Evolutionary conservation across 2,329 filamentous ascomycete genomes (phyloP).

Genomic region (Aspergillus puulaauensis): DNA sequence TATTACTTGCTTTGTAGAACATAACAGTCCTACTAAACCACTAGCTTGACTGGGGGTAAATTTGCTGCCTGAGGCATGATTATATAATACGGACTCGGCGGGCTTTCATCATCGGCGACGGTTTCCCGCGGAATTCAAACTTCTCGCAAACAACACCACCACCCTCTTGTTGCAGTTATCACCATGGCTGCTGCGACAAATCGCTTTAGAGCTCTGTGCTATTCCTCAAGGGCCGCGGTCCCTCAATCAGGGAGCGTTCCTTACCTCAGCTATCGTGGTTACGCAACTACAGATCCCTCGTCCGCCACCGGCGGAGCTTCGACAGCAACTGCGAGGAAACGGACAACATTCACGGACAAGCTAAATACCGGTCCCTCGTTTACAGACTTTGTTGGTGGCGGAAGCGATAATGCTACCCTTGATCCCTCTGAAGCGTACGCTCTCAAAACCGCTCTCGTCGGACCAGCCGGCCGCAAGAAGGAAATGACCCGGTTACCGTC

Average conservation of each 20-base stretch:
- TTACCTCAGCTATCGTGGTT: conserved; percentile 28
- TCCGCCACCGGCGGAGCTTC: conserved; percentile 42
- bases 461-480: conserved; percentile 62
- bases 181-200: conserved; percentile 36
- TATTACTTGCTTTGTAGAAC: background rate
- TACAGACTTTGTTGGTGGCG: conserved; percentile 58
- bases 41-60: background rate
- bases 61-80: background rate
- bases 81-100: background rate
- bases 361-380: conserved; percentile 66
- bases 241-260: conserved; percentile 17
- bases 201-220: conserved; percentile 32
- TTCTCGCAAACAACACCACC: conserved; percentile 7
- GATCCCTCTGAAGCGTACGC: conserved; percentile 55
- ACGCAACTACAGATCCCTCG: conserved; percentile 40
- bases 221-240: conserved; percentile 22
- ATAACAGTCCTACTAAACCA: background rate
- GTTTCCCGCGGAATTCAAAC: conserved; percentile 32
- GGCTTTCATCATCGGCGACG: conserved; percentile 1
- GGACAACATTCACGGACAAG: conserved; percentile 61
- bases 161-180: conserved; percentile 12
- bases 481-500: conserved; percentile 74
- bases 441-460: conserved; percentile 61
- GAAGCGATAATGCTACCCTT: conserved; percentile 42
- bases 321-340: conserved; percentile 56